These are phyloP conservation scores for Allium sativum DNA, from an alignment of 106 monocot genomes.

Conservation along the genomic window DNA sequence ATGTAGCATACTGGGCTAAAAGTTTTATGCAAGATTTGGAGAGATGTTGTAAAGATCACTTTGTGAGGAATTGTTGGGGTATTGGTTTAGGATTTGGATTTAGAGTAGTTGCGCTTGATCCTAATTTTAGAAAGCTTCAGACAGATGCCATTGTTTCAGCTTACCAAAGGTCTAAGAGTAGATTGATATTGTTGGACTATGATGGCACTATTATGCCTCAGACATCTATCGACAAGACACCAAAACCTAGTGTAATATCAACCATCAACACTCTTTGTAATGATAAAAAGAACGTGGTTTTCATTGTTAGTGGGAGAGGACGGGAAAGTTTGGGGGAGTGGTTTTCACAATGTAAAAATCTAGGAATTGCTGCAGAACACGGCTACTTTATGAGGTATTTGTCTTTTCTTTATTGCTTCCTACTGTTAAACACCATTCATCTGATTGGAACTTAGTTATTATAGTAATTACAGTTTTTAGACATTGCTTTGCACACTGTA, in stretches of 20 bases:
- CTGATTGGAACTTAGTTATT: neutral
- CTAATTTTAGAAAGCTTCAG: constrained; percentile 54
- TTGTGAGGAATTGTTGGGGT: constrained; percentile 57
- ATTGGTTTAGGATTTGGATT: constrained; percentile 66
- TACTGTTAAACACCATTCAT: neutral
- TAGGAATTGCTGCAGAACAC: constrained; percentile 74
- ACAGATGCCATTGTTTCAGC: constrained; percentile 35
- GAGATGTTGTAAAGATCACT: constrained; percentile 60
- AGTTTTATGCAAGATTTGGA: constrained; percentile 61
- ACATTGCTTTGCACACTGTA: no score
- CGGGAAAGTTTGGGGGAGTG: constrained; percentile 38
- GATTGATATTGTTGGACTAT: constrained; percentile 61
- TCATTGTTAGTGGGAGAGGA: constrained; percentile 62
- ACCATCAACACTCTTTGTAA: constrained; percentile 36
- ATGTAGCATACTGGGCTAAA: constrained; percentile 56
- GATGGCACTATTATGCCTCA: constrained; percentile 59
- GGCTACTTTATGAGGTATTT: constrained; percentile 57
- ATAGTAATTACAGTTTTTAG: no score
- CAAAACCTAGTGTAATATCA: constrained; percentile 27
- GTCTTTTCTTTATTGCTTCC: neutral
- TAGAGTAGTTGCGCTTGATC: constrained; percentile 58
- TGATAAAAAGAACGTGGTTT: constrained; percentile 55
- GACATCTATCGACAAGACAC: constrained; percentile 33
- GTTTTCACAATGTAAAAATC: constrained; percentile 49
- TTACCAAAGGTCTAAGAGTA: constrained; percentile 36